Percentiles rank a stretch among this genome's conserved stretches.
Evolutionary conservation across 495 filamentous ascomycete genomes (phyloP).

Genomic region (Cladorrhinum samala): DNA sequence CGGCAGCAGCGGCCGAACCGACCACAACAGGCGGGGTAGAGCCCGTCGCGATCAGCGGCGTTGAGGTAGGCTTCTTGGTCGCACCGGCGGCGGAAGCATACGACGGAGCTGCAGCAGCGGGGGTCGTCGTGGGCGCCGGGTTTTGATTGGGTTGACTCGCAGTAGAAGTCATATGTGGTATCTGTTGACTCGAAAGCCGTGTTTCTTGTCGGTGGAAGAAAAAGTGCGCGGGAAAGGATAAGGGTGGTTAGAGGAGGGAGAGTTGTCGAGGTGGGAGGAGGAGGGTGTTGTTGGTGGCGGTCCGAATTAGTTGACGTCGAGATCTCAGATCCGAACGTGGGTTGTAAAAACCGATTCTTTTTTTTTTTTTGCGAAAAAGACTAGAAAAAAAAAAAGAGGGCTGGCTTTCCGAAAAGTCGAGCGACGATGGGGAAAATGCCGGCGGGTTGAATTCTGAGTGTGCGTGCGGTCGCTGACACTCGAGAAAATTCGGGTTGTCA

Average conservation of each 20-base stretch:
- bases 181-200: slow-evolving; percentile 32
- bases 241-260: slow-evolving; percentile 6
- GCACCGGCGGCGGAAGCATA: slow-evolving; percentile 70
- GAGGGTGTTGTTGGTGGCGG: background rate
- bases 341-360: slow-evolving; percentile 10
- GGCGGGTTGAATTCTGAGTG: too few species aligned
- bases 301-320: slow-evolving; percentile 4
- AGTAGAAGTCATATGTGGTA: slow-evolving; percentile 46
- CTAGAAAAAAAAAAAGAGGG: background rate
- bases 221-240: slow-evolving; percentile 11
- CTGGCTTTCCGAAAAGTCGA: background rate
- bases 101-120: slow-evolving; percentile 57
- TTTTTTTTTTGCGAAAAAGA: background rate
- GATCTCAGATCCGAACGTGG: slow-evolving; percentile 29
- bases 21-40: slow-evolving; percentile 60
- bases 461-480: too few species aligned
- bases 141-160: slow-evolving; percentile 45
- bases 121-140: slow-evolving; percentile 50
- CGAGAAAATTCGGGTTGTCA: too few species aligned
- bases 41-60: slow-evolving; percentile 65
- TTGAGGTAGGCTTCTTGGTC: slow-evolving; percentile 63
- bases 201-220: slow-evolving; percentile 8
- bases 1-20: slow-evolving; percentile 55
- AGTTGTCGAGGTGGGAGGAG: slow-evolving; percentile 3
- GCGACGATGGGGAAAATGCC: too few species aligned